Conservation (phyloP, 495 filamentous ascomycete species). For the Penicillium bovifimosum region DNA sequence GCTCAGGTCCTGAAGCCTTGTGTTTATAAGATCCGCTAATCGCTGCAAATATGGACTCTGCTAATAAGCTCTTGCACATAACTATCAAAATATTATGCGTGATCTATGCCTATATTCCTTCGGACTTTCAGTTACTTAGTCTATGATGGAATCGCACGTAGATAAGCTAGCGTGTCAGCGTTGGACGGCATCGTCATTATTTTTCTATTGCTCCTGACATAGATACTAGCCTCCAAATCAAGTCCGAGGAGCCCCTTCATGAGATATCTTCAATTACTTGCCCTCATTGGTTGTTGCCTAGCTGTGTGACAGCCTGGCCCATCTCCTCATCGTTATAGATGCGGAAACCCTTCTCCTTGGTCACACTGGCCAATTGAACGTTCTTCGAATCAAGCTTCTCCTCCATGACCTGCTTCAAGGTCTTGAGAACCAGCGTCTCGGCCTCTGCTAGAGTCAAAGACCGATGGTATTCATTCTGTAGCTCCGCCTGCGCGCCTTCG, state of each 20-base stretch:
- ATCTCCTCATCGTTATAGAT: slow-evolving; percentile 98
- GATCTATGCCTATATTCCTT: background rate
- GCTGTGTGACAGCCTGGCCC: slow-evolving; percentile 76
- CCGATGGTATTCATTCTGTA: slow-evolving; percentile 98
- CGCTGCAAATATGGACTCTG: background rate
- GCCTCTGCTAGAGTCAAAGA: slow-evolving; percentile 90
- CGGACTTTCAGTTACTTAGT: background rate
- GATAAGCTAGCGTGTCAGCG: background rate
- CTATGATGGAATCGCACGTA: background rate
- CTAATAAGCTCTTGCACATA: slow-evolving; percentile 3
- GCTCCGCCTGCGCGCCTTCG: slow-evolving; percentile 93
- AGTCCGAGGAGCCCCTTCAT: background rate
- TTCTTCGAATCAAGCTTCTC: slow-evolving; percentile 99
- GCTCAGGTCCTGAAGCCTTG: slow-evolving; percentile 84
- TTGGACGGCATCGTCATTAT: slow-evolving; percentile 8
- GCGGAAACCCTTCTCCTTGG: slow-evolving; percentile 93
- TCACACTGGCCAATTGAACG: slow-evolving; percentile 95
- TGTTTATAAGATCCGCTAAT: slow-evolving; percentile 86
- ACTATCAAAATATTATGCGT: background rate
- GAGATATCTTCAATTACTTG: slow-evolving; percentile 8
- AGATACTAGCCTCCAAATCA: slow-evolving; percentile 8
- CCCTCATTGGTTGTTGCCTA: slow-evolving; percentile 44
- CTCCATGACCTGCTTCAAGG: slow-evolving; percentile 99
- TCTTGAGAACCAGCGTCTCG: slow-evolving; percentile 93
- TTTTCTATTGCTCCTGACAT: slow-evolving; percentile 30